Percentiles rank a stretch among this genome's conserved stretches.
phyloP scores from a whole-genome alignment of 2,329 filamentous ascomycete species.

The Beauveria brongniartii region DNA sequence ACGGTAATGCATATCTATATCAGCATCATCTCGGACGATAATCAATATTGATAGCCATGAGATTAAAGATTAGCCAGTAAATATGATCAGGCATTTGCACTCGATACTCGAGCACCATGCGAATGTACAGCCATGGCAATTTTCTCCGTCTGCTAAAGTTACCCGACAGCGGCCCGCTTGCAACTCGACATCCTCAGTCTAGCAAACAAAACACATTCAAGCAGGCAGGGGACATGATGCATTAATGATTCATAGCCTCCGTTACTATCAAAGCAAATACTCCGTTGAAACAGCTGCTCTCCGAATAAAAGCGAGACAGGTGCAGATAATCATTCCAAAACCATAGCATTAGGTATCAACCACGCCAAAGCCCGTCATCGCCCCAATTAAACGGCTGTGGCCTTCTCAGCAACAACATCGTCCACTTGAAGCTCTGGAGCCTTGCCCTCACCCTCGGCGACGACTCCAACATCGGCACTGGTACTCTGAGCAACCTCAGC shows the following conservation, averaged over 20 bases:
- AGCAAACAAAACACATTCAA: neutral
- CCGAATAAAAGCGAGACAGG: neutral
- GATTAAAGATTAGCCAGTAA: too few species aligned
- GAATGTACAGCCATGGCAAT: too few species aligned
- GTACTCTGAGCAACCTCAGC: neutral
- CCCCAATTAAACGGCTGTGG: neutral
- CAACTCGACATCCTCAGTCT: neutral
- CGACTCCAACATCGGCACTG: neutral
- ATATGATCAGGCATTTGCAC: too few species aligned
- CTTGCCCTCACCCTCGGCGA: neutral
- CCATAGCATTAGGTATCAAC: constrained; percentile 1
- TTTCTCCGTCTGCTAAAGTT: too few species aligned
- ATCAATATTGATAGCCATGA: too few species aligned
- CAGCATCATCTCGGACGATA: too few species aligned
- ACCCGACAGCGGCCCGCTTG: too few species aligned
- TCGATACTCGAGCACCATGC: too few species aligned
- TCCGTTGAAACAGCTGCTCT: constrained; percentile 8
- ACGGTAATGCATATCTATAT: too few species aligned
- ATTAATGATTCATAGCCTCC: neutral
- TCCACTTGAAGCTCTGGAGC: neutral
- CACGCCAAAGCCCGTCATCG: neutral
- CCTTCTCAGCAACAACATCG: neutral
- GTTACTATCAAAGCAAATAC: neutral
- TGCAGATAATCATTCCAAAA: neutral
- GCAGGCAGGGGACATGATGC: neutral